Evolutionary conservation across 352 stramenopile species (phyloP).

Genomic region (Globisporangium uncinulatum): DNA sequence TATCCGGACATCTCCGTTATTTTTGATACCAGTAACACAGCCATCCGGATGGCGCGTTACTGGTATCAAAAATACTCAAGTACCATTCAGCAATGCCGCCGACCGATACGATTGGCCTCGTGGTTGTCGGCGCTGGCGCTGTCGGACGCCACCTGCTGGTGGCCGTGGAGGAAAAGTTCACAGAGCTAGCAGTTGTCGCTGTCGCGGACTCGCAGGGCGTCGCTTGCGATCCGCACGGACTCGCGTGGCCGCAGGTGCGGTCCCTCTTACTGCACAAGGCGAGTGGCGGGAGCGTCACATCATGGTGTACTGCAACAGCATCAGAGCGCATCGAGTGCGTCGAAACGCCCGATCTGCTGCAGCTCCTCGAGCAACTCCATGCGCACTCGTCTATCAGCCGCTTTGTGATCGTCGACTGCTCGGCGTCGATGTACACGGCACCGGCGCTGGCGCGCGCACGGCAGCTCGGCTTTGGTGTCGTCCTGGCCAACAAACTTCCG

Average conservation of each 20-base stretch:
- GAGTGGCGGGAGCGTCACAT: background rate
- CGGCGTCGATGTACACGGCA: slow-evolving; percentile 13
- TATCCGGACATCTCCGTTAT: no score
- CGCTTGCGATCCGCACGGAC: background rate
- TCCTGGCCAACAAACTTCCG: slow-evolving; percentile 53
- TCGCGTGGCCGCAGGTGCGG: slow-evolving; percentile 1
- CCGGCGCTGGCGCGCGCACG: slow-evolving; percentile 14
- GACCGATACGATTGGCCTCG: slow-evolving; percentile 10
- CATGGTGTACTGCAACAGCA: background rate
- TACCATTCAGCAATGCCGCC: no score
- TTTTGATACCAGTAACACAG: no score
- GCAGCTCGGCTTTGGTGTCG: slow-evolving; percentile 24
- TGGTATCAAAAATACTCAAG: no score
- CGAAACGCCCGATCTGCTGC: slow-evolving; percentile 1
- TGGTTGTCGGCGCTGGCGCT: slow-evolving; percentile 20
- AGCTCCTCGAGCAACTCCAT: slow-evolving; percentile 11
- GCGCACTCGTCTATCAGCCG: slow-evolving; percentile 4
- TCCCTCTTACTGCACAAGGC: slow-evolving; percentile 5
- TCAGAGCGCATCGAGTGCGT: background rate
- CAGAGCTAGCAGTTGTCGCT: slow-evolving; percentile 13
- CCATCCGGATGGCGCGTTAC: no score
- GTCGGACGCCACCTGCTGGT: slow-evolving; percentile 19
- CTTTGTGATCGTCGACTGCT: slow-evolving; percentile 27
- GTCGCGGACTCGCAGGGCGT: slow-evolving; percentile 25
- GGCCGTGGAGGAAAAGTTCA: slow-evolving; percentile 17